Conservation (phyloP, 352 stramenopile species). For the Phytophthora multivora region DNA sequence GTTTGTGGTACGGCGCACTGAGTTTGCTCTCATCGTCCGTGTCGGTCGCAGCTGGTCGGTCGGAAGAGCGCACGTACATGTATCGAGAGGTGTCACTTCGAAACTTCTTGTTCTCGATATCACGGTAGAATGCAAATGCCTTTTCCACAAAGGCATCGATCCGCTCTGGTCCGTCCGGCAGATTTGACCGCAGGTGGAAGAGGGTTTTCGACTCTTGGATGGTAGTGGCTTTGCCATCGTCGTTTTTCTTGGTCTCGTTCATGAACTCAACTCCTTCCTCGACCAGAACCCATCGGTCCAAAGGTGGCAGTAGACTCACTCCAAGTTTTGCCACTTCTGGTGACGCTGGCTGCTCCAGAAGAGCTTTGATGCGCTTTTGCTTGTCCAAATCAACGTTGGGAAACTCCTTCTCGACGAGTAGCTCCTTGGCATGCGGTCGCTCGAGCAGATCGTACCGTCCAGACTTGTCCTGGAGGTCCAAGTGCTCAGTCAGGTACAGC, state of each 20-base stretch:
- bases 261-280: constrained; percentile 47
- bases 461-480: constrained; percentile 41
- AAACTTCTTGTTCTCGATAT: constrained; percentile 39
- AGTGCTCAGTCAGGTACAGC: constrained; percentile 40
- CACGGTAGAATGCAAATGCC: constrained; percentile 42
- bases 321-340: constrained; percentile 40
- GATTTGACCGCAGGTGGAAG: constrained; percentile 28
- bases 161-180: constrained; percentile 27
- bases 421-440: constrained; percentile 9
- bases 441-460: constrained; percentile 53
- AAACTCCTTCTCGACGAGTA: constrained; percentile 16
- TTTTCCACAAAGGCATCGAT: constrained; percentile 48
- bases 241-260: constrained; percentile 36
- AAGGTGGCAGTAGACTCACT: constrained; percentile 39
- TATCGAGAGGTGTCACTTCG: constrained; percentile 49
- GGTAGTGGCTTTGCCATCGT: constrained; percentile 22
- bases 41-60: constrained; percentile 7
- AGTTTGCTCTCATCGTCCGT: constrained; percentile 20
- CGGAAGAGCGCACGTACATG: constrained; percentile 41
- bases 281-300: constrained; percentile 45
- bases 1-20: constrained; percentile 44
- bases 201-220: constrained; percentile 30
- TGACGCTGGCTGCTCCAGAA: constrained; percentile 9
- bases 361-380: constrained; percentile 21
- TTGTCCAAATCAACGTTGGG: constrained; percentile 20